phyloP scores from a whole-genome alignment of 306 rosid genomes.

The Rosa multiflora region DNA sequence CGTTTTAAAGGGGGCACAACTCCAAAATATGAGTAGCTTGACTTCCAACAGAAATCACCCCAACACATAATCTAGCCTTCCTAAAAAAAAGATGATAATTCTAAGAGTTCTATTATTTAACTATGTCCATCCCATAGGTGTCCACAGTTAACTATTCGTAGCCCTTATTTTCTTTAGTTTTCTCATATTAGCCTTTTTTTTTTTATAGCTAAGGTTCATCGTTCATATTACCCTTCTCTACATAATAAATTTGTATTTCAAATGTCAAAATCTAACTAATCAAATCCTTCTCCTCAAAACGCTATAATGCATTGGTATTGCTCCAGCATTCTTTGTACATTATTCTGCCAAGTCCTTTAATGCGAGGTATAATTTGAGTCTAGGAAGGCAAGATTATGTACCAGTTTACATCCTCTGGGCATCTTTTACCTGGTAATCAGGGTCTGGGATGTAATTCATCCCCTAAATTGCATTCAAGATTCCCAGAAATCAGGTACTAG shows the following conservation, averaged over 20 bases:
- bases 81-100: too few relatives aligned
- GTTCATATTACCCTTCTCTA: not conserved
- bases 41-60: not conserved
- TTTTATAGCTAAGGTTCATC: not conserved
- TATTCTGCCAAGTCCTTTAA: not conserved
- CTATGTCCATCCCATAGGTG: not conserved
- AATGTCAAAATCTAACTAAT: not conserved
- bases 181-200: not conserved
- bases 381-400: too few relatives aligned
- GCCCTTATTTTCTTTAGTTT: not conserved
- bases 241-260: not conserved
- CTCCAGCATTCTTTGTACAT: not conserved
- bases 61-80: not conserved
- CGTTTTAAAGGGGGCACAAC: not conserved
- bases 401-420: too few relatives aligned
- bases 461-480: not conserved
- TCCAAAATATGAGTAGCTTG: not conserved
- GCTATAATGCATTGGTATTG: not conserved
- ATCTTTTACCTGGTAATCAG: too few relatives aligned
- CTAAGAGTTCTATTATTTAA: not conserved
- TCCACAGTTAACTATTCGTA: not conserved
- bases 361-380: too few relatives aligned
- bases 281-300: not conserved
- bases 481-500: not conserved
- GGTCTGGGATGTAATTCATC: not conserved